phyloP scores from a whole-genome alignment of 108 stramenopile species.

The Chaetoceros tenuissimus region DNA sequence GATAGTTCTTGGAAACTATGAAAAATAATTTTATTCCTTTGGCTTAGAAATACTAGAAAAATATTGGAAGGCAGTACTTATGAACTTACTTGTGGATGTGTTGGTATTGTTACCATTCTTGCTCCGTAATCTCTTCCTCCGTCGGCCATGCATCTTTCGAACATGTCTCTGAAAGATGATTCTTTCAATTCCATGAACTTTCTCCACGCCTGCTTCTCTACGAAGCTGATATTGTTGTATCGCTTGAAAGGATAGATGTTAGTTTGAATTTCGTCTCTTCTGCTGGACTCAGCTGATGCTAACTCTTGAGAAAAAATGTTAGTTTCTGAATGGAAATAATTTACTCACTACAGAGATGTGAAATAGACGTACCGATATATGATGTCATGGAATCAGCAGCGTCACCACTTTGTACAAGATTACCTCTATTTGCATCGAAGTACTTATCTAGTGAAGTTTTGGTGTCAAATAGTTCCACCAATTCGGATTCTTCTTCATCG shows the following conservation, averaged over 20 bases:
- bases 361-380: too few relatives aligned
- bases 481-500: conserved; percentile 64
- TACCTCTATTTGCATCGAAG: conserved; percentile 3
- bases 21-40: too few relatives aligned
- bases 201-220: conserved; percentile 69
- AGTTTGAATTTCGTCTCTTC: conserved; percentile 41
- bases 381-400: conserved; percentile 81
- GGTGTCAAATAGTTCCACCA: conserved; percentile 67
- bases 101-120: conserved; percentile 63
- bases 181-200: conserved; percentile 48
- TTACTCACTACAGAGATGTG: too few relatives aligned
- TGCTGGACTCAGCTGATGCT: conserved; percentile 51
- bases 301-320: conserved; percentile 76
- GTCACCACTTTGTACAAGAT: conserved; percentile 25
- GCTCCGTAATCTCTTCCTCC: conserved; percentile 72
- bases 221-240: conserved; percentile 45
- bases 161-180: conserved; percentile 23
- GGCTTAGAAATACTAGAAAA: too few relatives aligned
- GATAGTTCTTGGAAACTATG: conserved; percentile 56
- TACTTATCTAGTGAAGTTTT: conserved; percentile 9
- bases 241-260: conserved; percentile 53
- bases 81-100: conserved; percentile 38
- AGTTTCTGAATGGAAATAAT: too few relatives aligned
- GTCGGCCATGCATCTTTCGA: conserved; percentile 70
- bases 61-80: neutral